Evolutionary conservation across 805 yeast genomes (phyloP).

Genomic region (Cyberlindnera suaveolens): DNA sequence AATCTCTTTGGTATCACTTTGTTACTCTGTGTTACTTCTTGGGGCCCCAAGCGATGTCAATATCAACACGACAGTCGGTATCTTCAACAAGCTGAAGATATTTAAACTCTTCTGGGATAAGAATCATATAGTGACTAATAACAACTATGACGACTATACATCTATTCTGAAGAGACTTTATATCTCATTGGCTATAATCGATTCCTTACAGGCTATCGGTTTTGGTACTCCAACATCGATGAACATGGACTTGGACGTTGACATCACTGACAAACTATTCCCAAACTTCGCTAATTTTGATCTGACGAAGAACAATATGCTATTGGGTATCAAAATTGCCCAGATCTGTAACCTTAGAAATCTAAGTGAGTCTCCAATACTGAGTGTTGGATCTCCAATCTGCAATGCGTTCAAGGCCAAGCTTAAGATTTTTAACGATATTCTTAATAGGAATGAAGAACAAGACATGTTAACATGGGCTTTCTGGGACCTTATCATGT

Average conservation of each 20-base stretch:
- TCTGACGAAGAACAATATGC: conserved; percentile 19
- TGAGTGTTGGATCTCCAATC: neutral
- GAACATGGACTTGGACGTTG: conserved; percentile 16
- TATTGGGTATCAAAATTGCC: conserved; percentile 21
- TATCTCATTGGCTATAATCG: conserved; percentile 41
- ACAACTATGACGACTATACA: conserved; percentile 20
- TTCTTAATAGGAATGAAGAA: conserved; percentile 4
- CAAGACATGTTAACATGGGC: conserved; percentile 11
- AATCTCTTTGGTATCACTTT: conserved; percentile 35
- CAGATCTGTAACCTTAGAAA: conserved; percentile 11
- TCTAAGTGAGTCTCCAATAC: conserved; percentile 1
- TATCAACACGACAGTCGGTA: conserved; percentile 44
- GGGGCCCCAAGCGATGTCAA: conserved; percentile 52
- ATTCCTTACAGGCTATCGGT: conserved; percentile 44
- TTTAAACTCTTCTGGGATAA: conserved; percentile 27
- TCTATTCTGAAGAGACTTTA: conserved; percentile 36
- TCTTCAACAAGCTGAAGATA: conserved; percentile 54
- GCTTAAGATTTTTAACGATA: neutral
- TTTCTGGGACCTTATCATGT: conserved; percentile 26
- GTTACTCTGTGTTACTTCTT: conserved; percentile 50
- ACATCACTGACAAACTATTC: conserved; percentile 17
- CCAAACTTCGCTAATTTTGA: conserved; percentile 15
- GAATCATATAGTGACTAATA: conserved; percentile 10
- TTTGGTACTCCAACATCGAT: conserved; percentile 40
- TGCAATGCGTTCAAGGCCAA: neutral